A percentile compares a stretch with the other conserved stretches of the same genome.
These are phyloP conservation scores for Phytopythium chamaehyphon DNA, from an alignment of 352 stramenopile species.

Conservation along the genomic window DNA sequence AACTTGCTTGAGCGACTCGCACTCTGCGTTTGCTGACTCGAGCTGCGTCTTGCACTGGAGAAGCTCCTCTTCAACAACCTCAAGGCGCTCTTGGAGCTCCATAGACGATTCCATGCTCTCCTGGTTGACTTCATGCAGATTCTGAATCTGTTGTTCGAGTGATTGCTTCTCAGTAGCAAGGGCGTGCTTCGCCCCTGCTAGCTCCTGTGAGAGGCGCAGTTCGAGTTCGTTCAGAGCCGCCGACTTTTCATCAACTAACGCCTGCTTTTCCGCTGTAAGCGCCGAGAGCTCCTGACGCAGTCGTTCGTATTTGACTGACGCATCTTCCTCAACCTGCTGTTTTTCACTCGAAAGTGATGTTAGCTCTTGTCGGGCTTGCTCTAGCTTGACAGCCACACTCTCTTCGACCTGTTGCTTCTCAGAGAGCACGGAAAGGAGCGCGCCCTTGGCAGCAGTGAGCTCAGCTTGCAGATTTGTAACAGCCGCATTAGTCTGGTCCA, in stretches of 20 bases:
- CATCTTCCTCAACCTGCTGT: slow-evolving; percentile 28
- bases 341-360: slow-evolving; percentile 18
- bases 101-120: slow-evolving; percentile 50
- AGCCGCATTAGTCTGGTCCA: slow-evolving; percentile 1
- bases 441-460: slow-evolving; percentile 8
- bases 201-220: slow-evolving; percentile 19
- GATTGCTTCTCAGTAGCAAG: slow-evolving; percentile 24
- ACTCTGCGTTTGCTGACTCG: slow-evolving; percentile 23
- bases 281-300: slow-evolving; percentile 19
- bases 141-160: slow-evolving; percentile 54
- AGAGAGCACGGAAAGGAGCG: slow-evolving; percentile 5
- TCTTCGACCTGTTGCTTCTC: slow-evolving; percentile 9
- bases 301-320: slow-evolving; percentile 18
- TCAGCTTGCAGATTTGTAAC: slow-evolving; percentile 2
- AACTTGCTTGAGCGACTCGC: slow-evolving; percentile 15
- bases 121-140: slow-evolving; percentile 58
- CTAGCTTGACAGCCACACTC: background rate
- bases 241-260: slow-evolving; percentile 12
- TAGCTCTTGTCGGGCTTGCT: slow-evolving; percentile 32
- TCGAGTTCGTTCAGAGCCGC: slow-evolving; percentile 20
- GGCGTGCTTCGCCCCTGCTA: slow-evolving; percentile 13
- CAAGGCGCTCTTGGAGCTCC: slow-evolving; percentile 57
- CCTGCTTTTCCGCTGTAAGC: slow-evolving; percentile 10
- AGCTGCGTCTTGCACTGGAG: slow-evolving; percentile 22
- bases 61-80: slow-evolving; percentile 46